These are phyloP conservation scores for Ceriops zippeliana DNA, from an alignment of 345 rosid genomes.

Conservation along the genomic window DNA sequence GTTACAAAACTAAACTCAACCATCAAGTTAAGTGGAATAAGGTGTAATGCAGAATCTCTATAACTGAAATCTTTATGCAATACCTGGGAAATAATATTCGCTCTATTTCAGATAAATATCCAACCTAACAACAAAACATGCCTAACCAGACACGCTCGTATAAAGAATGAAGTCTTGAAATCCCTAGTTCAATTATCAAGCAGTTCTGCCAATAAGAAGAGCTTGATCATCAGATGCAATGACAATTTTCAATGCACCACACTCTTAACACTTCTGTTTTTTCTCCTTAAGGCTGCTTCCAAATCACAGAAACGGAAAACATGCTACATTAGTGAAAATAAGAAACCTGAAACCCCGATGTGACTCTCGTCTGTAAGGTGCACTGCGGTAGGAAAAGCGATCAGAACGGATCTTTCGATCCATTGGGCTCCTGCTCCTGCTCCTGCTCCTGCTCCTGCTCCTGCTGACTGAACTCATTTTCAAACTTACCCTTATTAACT, in stretches of 20 bases:
- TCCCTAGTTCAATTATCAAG: not conserved
- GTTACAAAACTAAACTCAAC: too few relatives aligned
- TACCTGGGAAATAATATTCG: too few relatives aligned
- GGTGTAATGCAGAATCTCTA: too few relatives aligned
- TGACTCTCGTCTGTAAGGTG: slow-evolving; percentile 79
- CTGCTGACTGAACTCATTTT: slow-evolving; percentile 67
- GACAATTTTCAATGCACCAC: not conserved
- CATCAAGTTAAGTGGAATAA: too few relatives aligned
- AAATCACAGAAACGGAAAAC: slow-evolving; percentile 13
- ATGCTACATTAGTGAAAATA: slow-evolving; percentile 24
- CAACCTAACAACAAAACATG: too few relatives aligned
- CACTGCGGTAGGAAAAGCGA: slow-evolving; percentile 77
- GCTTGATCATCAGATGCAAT: not conserved
- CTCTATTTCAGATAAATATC: too few relatives aligned
- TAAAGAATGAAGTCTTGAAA: too few relatives aligned
- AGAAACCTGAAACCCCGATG: slow-evolving; percentile 83
- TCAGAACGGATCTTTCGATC: slow-evolving; percentile 87
- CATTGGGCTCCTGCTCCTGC: slow-evolving; percentile 70
- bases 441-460: slow-evolving; percentile 71
- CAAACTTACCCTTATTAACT: slow-evolving; percentile 38
- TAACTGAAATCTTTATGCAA: too few relatives aligned
- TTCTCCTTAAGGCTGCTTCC: slow-evolving; percentile 8
- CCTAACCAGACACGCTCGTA: too few relatives aligned
- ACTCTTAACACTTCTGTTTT: not conserved
- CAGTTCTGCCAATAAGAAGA: not conserved